phyloP scores from a whole-genome alignment of 345 rosid genomes.

The Rhizophora apiculata region DNA sequence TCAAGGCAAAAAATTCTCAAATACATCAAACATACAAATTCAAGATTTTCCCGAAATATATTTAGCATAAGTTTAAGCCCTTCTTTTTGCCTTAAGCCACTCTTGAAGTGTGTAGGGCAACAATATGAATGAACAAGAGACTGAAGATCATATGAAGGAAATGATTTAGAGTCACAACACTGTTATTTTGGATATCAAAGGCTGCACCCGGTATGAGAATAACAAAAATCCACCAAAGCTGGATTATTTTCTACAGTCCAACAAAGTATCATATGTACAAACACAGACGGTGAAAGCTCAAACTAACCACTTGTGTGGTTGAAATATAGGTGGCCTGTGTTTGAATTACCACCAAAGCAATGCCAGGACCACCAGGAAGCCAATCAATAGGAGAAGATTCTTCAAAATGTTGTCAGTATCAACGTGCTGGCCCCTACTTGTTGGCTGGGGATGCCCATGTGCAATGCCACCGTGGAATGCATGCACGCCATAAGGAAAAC shows the following conservation, averaged over 20 bases:
- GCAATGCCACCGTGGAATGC: slow-evolving; percentile 55
- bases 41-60: too few species aligned
- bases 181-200: too few species aligned
- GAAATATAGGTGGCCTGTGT: slow-evolving; percentile 1
- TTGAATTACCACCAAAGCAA: slow-evolving; percentile 47
- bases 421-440: slow-evolving; percentile 40
- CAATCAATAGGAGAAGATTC: slow-evolving; percentile 52
- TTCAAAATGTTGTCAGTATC: slow-evolving; percentile 58
- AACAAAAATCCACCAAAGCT: too few species aligned
- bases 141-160: too few species aligned
- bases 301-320: background rate
- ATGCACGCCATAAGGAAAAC: slow-evolving; percentile 54
- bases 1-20: too few species aligned
- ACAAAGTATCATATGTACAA: slow-evolving; percentile 19
- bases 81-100: too few species aligned
- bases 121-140: too few species aligned
- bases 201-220: too few species aligned
- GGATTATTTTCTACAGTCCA: background rate
- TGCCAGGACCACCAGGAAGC: slow-evolving; percentile 48
- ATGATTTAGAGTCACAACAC: too few species aligned
- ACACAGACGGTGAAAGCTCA: background rate
- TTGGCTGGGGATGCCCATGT: slow-evolving; percentile 38
- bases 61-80: too few species aligned
- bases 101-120: too few species aligned
- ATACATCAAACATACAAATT: too few species aligned